phyloP scores from a whole-genome alignment of 148 eudicot species.

The Arctostaphylos glauca region DNA sequence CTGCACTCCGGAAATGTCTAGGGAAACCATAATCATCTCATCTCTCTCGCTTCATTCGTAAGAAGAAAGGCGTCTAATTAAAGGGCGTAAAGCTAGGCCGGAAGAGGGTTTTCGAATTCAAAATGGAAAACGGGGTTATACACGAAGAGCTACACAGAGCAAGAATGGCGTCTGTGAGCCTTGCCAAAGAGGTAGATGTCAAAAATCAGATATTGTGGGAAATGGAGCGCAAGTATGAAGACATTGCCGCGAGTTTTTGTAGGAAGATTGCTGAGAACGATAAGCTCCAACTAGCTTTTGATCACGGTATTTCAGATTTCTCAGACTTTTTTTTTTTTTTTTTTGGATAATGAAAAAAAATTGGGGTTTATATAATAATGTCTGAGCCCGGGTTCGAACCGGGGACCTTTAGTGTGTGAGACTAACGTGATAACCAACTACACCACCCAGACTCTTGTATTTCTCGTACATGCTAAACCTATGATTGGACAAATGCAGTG shows the following conservation, averaged over 20 bases:
- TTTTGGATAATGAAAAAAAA: no score
- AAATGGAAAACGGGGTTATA: constrained; percentile 12
- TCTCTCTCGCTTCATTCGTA: neutral
- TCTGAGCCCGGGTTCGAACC: constrained; percentile 99
- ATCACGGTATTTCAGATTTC: constrained; percentile 16
- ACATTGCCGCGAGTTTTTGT: constrained; percentile 18
- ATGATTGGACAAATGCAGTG: no score
- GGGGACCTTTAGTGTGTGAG: constrained; percentile 99
- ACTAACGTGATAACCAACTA: constrained; percentile 99
- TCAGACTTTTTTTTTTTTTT: neutral
- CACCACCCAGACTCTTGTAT: constrained; percentile 73
- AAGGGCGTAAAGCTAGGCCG: neutral
- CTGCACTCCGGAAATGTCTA: no score
- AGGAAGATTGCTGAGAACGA: constrained; percentile 30
- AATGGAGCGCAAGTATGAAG: constrained; percentile 24
- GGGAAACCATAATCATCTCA: neutral
- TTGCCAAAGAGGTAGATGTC: constrained; percentile 30
- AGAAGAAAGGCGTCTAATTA: neutral
- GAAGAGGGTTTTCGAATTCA: neutral
- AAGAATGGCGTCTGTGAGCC: constrained; percentile 21
- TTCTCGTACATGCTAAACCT: no score
- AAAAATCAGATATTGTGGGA: constrained; percentile 33
- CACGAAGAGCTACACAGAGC: constrained; percentile 23
- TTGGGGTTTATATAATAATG: no score
- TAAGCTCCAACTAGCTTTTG: constrained; percentile 23